phyloP scores from a whole-genome alignment of 129 eudicot genomes.

The Daucus carota region DNA sequence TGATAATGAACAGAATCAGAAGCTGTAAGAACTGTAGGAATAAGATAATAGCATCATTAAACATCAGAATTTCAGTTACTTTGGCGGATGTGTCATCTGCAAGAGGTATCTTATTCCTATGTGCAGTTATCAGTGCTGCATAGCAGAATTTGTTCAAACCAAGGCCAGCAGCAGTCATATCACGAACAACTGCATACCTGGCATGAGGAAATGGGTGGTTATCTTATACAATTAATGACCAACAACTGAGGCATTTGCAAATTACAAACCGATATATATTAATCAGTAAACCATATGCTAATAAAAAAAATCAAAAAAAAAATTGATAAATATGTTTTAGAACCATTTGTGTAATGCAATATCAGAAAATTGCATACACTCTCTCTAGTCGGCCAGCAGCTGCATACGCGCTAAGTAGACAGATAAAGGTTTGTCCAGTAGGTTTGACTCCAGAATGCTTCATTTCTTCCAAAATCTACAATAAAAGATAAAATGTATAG shows the following conservation, averaged over 20 bases:
- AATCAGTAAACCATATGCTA: not conserved
- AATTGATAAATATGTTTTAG: not conserved
- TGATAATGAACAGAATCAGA: constrained; percentile 1
- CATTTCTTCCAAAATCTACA: constrained; percentile 90
- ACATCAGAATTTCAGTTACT: constrained; percentile 29
- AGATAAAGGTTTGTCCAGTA: constrained; percentile 78
- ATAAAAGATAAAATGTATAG: constrained; percentile 10
- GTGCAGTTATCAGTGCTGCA: constrained; percentile 83
- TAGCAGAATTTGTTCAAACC: constrained; percentile 92
- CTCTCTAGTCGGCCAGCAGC: constrained; percentile 68
- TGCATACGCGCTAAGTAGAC: constrained; percentile 90
- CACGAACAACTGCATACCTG: constrained; percentile 92
- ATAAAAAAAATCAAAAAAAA: not conserved
- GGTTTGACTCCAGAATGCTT: constrained; percentile 86
- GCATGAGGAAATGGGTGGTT: constrained; percentile 7
- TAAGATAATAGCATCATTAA: not conserved
- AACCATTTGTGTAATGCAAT: constrained; percentile 2
- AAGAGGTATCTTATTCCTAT: constrained; percentile 55
- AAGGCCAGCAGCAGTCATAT: constrained; percentile 98
- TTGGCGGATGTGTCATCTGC: constrained; percentile 50
- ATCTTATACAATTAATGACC: not conserved
- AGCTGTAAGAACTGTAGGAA: not conserved
- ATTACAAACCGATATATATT: not conserved
- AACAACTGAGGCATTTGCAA: not conserved
- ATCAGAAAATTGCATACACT: constrained; percentile 45